Evolutionary conservation across 2,329 filamentous ascomycete genomes (phyloP).

Genomic region (Graphium sp.): DNA sequence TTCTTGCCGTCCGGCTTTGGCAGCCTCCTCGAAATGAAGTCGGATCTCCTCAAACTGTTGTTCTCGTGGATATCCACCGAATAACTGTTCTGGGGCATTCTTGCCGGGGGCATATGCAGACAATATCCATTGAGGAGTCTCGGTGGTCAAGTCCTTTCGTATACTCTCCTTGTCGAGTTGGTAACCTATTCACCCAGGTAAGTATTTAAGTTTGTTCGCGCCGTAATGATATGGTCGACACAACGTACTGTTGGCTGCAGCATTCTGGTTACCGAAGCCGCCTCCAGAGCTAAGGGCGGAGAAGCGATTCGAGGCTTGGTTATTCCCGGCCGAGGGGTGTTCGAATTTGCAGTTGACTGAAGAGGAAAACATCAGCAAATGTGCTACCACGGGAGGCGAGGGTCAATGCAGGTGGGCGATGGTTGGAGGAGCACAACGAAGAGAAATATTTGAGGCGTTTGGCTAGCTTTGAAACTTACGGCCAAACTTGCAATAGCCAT

Average conservation of each 20-base stretch:
- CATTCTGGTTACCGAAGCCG: too few species aligned
- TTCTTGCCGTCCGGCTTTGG: conserved; percentile 40
- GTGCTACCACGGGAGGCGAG: background rate
- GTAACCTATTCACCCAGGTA: too few species aligned
- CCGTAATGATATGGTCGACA: conserved; percentile 6
- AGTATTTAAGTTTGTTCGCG: too few species aligned
- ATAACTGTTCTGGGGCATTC: conserved; percentile 65
- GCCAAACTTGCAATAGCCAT: conserved; percentile 34
- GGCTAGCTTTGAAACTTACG: conserved; percentile 17
- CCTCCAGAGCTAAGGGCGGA: conserved; percentile 6
- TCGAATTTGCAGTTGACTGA: conserved; percentile 38
- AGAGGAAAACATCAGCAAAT: background rate
- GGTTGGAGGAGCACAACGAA: background rate
- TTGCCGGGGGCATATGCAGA: conserved; percentile 70
- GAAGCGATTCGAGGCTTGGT: too few species aligned
- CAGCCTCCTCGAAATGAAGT: conserved; percentile 48
- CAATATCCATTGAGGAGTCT: conserved; percentile 69
- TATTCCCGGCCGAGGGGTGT: conserved; percentile 23
- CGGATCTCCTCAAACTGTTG: conserved; percentile 82
- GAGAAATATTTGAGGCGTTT: background rate
- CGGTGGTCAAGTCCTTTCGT: conserved; percentile 47
- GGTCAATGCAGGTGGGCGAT: background rate
- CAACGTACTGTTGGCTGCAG: too few species aligned
- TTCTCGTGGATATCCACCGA: conserved; percentile 64
- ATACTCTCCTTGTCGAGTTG: conserved; percentile 42